Evolutionary conservation across 2,329 filamentous ascomycete genomes (phyloP).

Genomic region (Sphaceloma murrayae): DNA sequence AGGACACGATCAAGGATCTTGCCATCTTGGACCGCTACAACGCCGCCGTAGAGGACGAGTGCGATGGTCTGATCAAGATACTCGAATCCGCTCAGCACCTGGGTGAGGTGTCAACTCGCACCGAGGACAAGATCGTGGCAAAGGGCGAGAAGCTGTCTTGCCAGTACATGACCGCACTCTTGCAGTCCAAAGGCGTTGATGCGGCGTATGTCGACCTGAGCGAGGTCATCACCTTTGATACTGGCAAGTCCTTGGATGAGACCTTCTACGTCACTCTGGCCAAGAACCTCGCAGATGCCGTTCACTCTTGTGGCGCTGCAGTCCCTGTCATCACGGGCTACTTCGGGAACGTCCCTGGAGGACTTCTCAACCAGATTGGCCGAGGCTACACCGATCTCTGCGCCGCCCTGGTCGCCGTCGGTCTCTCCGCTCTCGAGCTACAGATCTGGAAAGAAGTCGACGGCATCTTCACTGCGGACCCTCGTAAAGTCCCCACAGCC

Average conservation of each 20-base stretch:
- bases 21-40: constrained; percentile 47
- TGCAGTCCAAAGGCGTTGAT: constrained; percentile 71
- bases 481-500: constrained; percentile 86
- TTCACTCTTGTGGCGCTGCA: constrained; percentile 36
- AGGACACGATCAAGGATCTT: constrained; percentile 35
- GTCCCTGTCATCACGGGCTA: constrained; percentile 63
- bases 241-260: constrained; percentile 35
- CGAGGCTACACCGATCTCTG: constrained; percentile 96
- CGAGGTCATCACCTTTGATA: constrained; percentile 60
- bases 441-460: constrained; percentile 99
- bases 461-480: constrained; percentile 81
- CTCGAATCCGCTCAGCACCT: constrained; percentile 52
- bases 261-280: constrained; percentile 39
- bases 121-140: constrained; percentile 68
- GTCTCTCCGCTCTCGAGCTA: constrained; percentile 74
- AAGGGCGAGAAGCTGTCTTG: constrained; percentile 95
- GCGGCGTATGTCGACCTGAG: constrained; percentile 86
- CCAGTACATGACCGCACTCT: constrained; percentile 73
- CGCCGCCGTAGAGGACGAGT: constrained; percentile 65
- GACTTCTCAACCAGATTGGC: constrained; percentile 82
- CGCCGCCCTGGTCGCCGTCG: constrained; percentile 82
- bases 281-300: constrained; percentile 33
- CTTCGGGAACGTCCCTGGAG: constrained; percentile 87
- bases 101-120: constrained; percentile 42
- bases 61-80: constrained; percentile 68